Conservation (phyloP, 106 monocot species). For the Gastrodia elata region DNA sequence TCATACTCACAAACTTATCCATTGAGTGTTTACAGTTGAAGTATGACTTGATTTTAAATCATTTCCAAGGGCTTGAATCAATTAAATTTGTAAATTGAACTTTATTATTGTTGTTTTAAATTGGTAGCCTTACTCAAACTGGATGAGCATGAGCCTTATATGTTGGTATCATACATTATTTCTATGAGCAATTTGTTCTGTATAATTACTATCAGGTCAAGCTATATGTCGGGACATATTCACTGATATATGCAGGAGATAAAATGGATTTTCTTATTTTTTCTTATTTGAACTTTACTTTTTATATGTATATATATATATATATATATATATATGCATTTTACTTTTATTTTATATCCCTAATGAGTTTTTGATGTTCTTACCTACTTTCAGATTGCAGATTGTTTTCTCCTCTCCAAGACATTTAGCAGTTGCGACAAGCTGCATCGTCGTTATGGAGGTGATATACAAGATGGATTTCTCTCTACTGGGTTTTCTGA, state of each 20-base stretch:
- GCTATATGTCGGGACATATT: background rate
- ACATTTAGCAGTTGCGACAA: slow-evolving; percentile 71
- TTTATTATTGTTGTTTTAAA: background rate
- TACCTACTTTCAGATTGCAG: slow-evolving; percentile 57
- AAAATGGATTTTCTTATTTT: background rate
- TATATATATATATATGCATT: too few relatives aligned
- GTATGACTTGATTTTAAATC: background rate
- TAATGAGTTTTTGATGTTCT: background rate
- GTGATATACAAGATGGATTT: slow-evolving; percentile 77
- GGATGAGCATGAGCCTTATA: background rate
- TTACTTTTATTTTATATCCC: background rate
- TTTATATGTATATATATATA: too few relatives aligned
- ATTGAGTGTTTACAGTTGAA: background rate
- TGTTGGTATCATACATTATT: background rate
- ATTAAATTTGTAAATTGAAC: background rate
- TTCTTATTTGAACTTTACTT: background rate
- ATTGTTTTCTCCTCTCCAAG: slow-evolving; percentile 94
- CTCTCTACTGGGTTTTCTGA: slow-evolving; percentile 70
- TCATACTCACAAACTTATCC: background rate
- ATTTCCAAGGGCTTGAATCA: background rate
- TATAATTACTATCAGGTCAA: background rate
- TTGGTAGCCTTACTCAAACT: background rate
- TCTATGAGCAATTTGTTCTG: background rate
- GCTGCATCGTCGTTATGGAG: slow-evolving; percentile 82
- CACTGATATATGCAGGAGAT: background rate